Base-by-base conservation (phyloP, 345 rosid species). In the Populus simonii region DNA sequence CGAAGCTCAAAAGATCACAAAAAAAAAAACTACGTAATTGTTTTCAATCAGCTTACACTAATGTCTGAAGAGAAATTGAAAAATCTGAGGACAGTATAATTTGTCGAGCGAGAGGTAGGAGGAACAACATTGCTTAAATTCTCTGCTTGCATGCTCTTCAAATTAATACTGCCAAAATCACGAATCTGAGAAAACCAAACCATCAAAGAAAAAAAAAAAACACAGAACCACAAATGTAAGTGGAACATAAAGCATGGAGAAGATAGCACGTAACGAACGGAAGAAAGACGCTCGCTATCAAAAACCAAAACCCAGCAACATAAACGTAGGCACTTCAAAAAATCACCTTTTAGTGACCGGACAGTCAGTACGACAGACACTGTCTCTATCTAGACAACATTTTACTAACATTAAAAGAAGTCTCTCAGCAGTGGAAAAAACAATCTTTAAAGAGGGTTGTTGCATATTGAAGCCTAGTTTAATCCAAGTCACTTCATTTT, bases 61-160 rank as follows among this genome's bases (percentile, higher is more conserved):
- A 87, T 78, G 63, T 88, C 89, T 16, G 92, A 83, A 82, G 94
- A 81, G 83, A 86, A 86, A 85, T 84, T 80, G 47, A 86, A 88
- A 68, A 80, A 93, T 84, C 89, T 86, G 89, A 94, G 97, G 77
- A 92, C 93, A 85, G 90, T 86, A 79, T 89, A 93, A 83, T 94
- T 94, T 29, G 98, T 87, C 82, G 98, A 89, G 25, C 98, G 97
- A 45, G 98, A 93, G 39, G 92, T 89, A 43, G 93, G 89, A 78
- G 98, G 98, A 77, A 95, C 86, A 86, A 95, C 87, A 85, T 90
- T 79, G 88, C 86, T 85, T 74, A 94, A 85, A 83, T 92, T 89
- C 85, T 92, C 97, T 51, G 97, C 97, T 87, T 92, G 98, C 91
- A 94, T 83, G 78, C 90, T 87, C 95, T 90, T 94, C 98, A 95